These are phyloP conservation scores for Trichoderma gracile DNA, from an alignment of 2,329 filamentous ascomycete genomes.

Conservation along the genomic window DNA sequence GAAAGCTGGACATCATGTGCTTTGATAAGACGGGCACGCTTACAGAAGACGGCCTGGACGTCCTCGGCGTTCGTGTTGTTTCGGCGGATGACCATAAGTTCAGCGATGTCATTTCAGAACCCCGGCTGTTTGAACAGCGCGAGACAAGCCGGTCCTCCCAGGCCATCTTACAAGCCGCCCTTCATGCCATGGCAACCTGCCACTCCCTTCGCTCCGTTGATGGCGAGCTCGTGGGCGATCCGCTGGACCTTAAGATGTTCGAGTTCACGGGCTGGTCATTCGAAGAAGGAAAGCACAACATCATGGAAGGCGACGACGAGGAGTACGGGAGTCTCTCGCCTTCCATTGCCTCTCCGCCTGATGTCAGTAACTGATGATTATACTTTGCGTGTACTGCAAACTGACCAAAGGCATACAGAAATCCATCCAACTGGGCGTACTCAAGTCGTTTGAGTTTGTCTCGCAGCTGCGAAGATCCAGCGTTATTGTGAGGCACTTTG, in stretches of 20 bases:
- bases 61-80: conserved; percentile 82
- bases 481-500: conserved; percentile 87
- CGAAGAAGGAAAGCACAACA: conserved; percentile 77
- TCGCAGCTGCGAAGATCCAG: conserved; percentile 90
- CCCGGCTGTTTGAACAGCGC: conserved; percentile 57
- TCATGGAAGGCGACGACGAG: conserved; percentile 67
- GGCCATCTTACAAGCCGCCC: conserved; percentile 57
- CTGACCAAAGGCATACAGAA: conserved; percentile 36
- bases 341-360: conserved; percentile 83
- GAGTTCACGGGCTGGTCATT: conserved; percentile 92
- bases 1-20: conserved; percentile 93
- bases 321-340: conserved; percentile 76
- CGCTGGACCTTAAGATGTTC: conserved; percentile 97
- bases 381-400: neutral
- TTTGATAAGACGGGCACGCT: conserved; percentile 99
- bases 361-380: conserved; percentile 36
- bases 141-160: conserved; percentile 34
- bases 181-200: conserved; percentile 97
- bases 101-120: conserved; percentile 71
- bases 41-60: conserved; percentile 93
- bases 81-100: conserved; percentile 64
- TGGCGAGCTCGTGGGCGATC: conserved; percentile 86
- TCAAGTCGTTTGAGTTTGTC: conserved; percentile 92
- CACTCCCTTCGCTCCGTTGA: conserved; percentile 88
- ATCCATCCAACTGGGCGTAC: conserved; percentile 80